Evolutionary conservation across 352 stramenopile genomes (phyloP).

Genomic region (Phytophthora sp.): DNA sequence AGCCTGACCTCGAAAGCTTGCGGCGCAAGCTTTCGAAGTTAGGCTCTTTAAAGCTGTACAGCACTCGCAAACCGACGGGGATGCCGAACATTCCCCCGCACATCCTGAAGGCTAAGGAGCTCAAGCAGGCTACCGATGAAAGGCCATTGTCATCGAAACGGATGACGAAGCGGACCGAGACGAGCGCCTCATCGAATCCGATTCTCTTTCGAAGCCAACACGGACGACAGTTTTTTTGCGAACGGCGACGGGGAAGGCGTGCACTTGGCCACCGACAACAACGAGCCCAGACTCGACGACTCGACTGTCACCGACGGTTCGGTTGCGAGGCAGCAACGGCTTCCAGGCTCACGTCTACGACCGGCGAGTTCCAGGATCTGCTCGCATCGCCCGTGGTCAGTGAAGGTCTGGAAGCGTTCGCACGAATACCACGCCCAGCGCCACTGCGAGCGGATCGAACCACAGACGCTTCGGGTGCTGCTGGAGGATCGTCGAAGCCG

Average conservation of each 20-base stretch:
- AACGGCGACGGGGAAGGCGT: neutral
- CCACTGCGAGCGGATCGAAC: no score
- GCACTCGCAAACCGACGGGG: slow-evolving; percentile 3
- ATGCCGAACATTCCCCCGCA: neutral
- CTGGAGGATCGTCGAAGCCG: no score
- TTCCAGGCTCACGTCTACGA: no score
- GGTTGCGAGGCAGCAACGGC: neutral
- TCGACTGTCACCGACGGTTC: neutral
- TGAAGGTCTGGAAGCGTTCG: no score
- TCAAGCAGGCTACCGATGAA: slow-evolving; percentile 10
- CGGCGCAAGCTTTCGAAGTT: no score
- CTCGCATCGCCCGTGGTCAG: no score
- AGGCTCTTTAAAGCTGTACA: slow-evolving; percentile 16
- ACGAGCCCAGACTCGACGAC: no score
- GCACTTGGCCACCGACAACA: no score
- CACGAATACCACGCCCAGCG: no score
- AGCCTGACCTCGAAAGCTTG: slow-evolving; percentile 8
- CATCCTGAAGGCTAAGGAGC: neutral
- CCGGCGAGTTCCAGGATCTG: no score
- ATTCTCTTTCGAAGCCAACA: neutral
- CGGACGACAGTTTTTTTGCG: neutral
- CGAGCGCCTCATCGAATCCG: neutral
- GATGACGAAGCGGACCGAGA: neutral
- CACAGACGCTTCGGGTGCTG: no score
- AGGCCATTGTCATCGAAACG: slow-evolving; percentile 3